These are phyloP conservation scores for Fraxinus cuspidata DNA, from an alignment of 257 asterid genomes.

Conservation along the genomic window DNA sequence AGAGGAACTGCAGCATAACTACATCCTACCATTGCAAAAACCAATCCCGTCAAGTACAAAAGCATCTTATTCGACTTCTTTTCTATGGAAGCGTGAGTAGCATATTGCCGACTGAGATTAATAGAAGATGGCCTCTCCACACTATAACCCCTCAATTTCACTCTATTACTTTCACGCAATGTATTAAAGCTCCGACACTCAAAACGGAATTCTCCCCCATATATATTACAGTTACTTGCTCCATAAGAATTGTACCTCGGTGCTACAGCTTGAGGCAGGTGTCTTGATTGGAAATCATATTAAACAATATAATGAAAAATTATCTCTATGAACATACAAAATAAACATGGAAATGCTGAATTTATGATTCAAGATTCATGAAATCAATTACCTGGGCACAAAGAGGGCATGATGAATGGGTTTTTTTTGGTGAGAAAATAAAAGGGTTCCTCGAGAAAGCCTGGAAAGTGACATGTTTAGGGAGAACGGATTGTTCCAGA, in stretches of 20 bases:
- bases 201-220: constrained; percentile 36
- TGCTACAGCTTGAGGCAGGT: constrained; percentile 26
- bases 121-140: constrained; percentile 29
- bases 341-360: background rate
- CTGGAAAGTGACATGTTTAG: constrained; percentile 56
- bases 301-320: background rate
- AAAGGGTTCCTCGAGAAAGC: constrained; percentile 42
- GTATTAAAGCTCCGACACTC: constrained; percentile 34
- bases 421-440: constrained; percentile 32
- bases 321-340: background rate
- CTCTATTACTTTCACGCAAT: constrained; percentile 30
- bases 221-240: constrained; percentile 18
- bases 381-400: constrained; percentile 43
- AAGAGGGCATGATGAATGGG: constrained; percentile 29
- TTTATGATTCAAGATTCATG: background rate
- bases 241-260: constrained; percentile 35
- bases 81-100: constrained; percentile 57
- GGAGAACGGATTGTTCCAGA: constrained; percentile 4
- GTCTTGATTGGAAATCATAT: constrained; percentile 30
- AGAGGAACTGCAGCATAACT: constrained; percentile 97
- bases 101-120: constrained; percentile 45
- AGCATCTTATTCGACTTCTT: constrained; percentile 79
- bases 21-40: constrained; percentile 85
- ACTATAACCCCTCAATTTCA: constrained; percentile 28
- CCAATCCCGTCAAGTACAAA: constrained; percentile 81